Evolutionary conservation across 2,329 filamentous ascomycete genomes (phyloP), one percentile per base, ranked within the genome.

Genomic region (Zymoseptoria tritici): DNA sequence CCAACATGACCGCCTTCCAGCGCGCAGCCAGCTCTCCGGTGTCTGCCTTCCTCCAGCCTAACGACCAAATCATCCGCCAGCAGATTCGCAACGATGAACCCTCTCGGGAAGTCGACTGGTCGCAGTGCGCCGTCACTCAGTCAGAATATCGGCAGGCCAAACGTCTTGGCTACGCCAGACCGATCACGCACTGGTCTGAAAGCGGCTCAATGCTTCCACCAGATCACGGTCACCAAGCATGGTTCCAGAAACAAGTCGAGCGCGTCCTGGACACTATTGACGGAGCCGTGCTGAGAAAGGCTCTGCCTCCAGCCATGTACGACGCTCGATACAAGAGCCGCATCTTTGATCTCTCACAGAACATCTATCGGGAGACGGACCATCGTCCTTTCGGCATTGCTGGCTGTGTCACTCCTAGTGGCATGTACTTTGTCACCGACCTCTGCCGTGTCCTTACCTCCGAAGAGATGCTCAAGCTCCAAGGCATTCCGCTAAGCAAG

Each of bases 261-360:
- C 80, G 89, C 4, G 82, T 89, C 2, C 78, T 81, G 62, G 89
- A 92, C 66, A 79, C 83, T 0, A 76, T 90, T 2, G 89, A 85
- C 86, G 57, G 79, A 79, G 9, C 81, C 78, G 59, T 67, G 0
- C 73, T 89, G 9, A 76, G 81, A 21, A 80, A 78, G 49, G 72
- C 81, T 1, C 62, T 67, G 4, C 70, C 62, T 3, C 49, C 59
- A 5, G 53, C 60, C 2, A 79, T 78, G 0, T 83, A 79, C 60
- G 88, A 91, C 67, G 79, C 81, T 49, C 75, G 78, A 13, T 83
- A 75, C 69, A 86, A 86, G 68, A 79, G 78, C 75, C 70, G 74
- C 11, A 72, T 83, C 42, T 79, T 85, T 64, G 86, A 93, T 60
- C 74, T 90, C 0, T 89, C 86, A 5, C 89, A 92, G 67, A 91